Percentiles rank a stretch among this genome's conserved stretches.
Evolutionary conservation across 176 grass and related monocot species (phyloP).

Genomic region (Aechmea fasciata): DNA sequence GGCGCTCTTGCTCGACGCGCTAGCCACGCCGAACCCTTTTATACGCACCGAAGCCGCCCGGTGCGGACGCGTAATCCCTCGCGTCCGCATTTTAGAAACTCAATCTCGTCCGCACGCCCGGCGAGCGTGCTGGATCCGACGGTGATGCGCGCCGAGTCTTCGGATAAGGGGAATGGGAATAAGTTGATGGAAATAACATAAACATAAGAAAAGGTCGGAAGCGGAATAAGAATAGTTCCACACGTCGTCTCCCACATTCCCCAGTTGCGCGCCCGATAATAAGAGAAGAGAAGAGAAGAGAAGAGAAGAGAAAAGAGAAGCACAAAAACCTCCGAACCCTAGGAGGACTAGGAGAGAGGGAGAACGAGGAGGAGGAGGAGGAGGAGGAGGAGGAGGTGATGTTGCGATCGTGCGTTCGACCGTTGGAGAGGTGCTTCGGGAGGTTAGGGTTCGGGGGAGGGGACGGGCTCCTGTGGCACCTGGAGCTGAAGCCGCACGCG

Average conservation of each 20-base stretch:
- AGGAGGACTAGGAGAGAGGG: background rate
- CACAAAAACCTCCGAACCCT: background rate
- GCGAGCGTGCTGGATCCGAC: background rate
- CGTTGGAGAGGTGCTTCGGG: constrained; percentile 15
- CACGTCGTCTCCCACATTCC: background rate
- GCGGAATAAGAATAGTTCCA: background rate
- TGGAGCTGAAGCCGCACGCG: constrained; percentile 23
- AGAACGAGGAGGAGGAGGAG: background rate
- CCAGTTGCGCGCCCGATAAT: background rate
- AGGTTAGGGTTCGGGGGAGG: background rate
- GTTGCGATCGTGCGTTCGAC: constrained; percentile 13
- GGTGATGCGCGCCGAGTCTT: background rate
- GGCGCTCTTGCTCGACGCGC: background rate
- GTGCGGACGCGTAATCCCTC: background rate
- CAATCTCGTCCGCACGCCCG: background rate
- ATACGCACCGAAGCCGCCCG: background rate
- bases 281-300: too few species aligned
- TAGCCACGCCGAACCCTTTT: background rate
- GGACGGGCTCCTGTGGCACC: constrained; percentile 19
- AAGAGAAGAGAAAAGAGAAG: too few species aligned
- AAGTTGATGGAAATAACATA: too few species aligned
- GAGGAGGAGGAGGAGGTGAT: background rate
- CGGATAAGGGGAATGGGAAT: background rate
- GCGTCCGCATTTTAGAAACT: background rate
- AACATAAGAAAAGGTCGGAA: too few species aligned